phyloP scores from a whole-genome alignment of 768 basidiomycete species.

The Boletus rufocinnamomeus region DNA sequence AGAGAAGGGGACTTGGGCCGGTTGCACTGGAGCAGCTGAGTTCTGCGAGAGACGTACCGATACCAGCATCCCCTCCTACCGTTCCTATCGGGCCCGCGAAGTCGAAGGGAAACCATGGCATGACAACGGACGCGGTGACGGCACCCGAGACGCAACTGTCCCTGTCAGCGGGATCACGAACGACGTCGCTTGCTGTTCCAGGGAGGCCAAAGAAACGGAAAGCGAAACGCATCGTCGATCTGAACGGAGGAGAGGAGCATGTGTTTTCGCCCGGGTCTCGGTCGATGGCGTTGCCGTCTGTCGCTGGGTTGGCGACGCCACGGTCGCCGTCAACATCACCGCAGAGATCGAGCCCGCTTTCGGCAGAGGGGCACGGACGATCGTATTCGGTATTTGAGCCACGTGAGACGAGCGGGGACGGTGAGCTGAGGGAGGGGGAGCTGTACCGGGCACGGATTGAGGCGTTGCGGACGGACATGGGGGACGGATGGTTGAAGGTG shows the following conservation, averaged over 20 bases:
- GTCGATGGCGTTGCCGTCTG: constrained; percentile 4
- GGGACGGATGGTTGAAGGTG: constrained; percentile 87
- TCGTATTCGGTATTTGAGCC: constrained; percentile 57
- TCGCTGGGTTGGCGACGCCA: not conserved
- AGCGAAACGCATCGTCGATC: constrained; percentile 75
- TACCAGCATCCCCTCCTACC: constrained; percentile 58
- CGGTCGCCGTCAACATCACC: constrained; percentile 23
- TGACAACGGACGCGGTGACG: constrained; percentile 23
- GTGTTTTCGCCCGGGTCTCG: constrained; percentile 34
- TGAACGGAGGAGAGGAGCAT: constrained; percentile 50
- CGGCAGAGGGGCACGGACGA: constrained; percentile 18
- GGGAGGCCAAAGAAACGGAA: constrained; percentile 58
- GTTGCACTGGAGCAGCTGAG: constrained; percentile 54
- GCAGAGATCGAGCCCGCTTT: constrained; percentile 18
- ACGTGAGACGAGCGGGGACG: constrained; percentile 26
- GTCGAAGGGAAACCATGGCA: constrained; percentile 14
- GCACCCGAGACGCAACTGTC: constrained; percentile 28
- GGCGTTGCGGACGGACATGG: constrained; percentile 83
- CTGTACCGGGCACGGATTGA: constrained; percentile 78
- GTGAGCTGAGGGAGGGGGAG: constrained; percentile 57
- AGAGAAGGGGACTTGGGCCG: constrained; percentile 58
- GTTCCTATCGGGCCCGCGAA: constrained; percentile 53
- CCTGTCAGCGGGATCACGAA: constrained; percentile 41
- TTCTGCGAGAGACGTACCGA: constrained; percentile 48
- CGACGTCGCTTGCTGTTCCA: constrained; percentile 45